A percentile compares a stretch with the other conserved stretches of the same genome.
Evolutionary conservation across 164 flowering plant genomes (phyloP).

Genomic region (Sedum album): DNA sequence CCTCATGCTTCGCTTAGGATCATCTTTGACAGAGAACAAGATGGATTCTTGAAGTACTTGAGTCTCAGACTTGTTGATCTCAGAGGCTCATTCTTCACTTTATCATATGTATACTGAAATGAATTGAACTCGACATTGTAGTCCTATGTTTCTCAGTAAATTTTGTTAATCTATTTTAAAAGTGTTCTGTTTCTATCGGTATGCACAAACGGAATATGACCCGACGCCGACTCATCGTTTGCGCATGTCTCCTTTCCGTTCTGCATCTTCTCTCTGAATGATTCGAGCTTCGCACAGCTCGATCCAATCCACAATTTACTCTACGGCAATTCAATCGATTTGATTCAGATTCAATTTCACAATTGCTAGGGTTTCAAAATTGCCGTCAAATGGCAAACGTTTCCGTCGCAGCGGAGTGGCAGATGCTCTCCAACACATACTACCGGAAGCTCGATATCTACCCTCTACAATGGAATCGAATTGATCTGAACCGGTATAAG

Average conservation of each 20-base stretch:
- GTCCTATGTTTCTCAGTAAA: too few relatives aligned
- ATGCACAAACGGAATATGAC: not conserved
- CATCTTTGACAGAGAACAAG: slow-evolving; percentile 47
- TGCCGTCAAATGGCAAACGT: slow-evolving; percentile 46
- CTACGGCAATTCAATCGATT: not conserved
- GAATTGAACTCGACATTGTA: too few relatives aligned
- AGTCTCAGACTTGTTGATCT: not conserved
- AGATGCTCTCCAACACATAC: slow-evolving; percentile 72
- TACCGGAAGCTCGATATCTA: slow-evolving; percentile 90
- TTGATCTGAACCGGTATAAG: slow-evolving; percentile 75
- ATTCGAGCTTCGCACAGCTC: not conserved
- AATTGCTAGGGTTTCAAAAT: not conserved
- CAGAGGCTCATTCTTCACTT: too few relatives aligned
- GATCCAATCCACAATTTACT: not conserved
- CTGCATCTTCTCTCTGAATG: not conserved
- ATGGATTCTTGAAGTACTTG: not conserved
- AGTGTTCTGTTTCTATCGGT: not conserved
- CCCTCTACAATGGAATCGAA: slow-evolving; percentile 66
- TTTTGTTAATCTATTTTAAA: too few relatives aligned
- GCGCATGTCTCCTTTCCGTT: not conserved
- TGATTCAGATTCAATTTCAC: not conserved
- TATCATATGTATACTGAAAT: too few relatives aligned
- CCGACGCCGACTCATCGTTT: not conserved
- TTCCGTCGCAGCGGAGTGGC: slow-evolving; percentile 98
- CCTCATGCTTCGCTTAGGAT: slow-evolving; percentile 75